A percentile compares a stretch with the other conserved stretches of the same genome.
Conservation (phyloP, 306 rosid genomes). For the Cotoneaster glaucophyllus region DNA sequence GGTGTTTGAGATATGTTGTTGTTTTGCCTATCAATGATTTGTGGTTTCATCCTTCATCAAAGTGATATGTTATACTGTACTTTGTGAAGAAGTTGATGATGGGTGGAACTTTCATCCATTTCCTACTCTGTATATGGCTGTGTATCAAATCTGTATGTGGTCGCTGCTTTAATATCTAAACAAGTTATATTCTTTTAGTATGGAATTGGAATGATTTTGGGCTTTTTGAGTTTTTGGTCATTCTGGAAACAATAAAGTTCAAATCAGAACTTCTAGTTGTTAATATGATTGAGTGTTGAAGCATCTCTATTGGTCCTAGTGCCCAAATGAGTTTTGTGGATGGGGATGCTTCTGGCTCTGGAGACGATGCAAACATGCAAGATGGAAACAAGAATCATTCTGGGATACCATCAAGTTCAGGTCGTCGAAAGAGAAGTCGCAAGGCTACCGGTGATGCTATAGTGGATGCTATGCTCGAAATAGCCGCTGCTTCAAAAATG, state of each 20-base stretch:
- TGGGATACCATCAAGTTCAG: conserved; percentile 45
- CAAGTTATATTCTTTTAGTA: background rate
- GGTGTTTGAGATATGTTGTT: background rate
- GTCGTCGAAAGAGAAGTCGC: conserved; percentile 72
- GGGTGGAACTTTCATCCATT: background rate
- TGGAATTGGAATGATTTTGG: conserved; percentile 19
- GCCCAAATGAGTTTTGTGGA: conserved; percentile 51
- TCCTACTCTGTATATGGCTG: background rate
- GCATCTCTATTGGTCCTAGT: conserved; percentile 36
- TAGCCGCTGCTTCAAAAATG: conserved; percentile 85
- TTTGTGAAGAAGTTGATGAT: background rate
- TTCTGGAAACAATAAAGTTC: conserved; percentile 20
- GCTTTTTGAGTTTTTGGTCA: background rate
- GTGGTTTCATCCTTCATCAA: background rate
- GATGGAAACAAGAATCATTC: conserved; percentile 71
- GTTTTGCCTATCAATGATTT: background rate
- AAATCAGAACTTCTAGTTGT: conserved; percentile 1
- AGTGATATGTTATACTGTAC: background rate
- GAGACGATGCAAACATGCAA: conserved; percentile 54
- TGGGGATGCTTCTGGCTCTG: conserved; percentile 86
- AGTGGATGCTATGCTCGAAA: conserved; percentile 84
- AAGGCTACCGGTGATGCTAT: conserved; percentile 80
- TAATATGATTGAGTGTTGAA: conserved; percentile 7
- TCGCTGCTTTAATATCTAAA: background rate
- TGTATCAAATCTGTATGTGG: background rate